Percentiles rank a stretch among this genome's conserved stretches.
Conservation (phyloP, 1,284 basidiomycete species). For the Cryptococcus sp. region DNA sequence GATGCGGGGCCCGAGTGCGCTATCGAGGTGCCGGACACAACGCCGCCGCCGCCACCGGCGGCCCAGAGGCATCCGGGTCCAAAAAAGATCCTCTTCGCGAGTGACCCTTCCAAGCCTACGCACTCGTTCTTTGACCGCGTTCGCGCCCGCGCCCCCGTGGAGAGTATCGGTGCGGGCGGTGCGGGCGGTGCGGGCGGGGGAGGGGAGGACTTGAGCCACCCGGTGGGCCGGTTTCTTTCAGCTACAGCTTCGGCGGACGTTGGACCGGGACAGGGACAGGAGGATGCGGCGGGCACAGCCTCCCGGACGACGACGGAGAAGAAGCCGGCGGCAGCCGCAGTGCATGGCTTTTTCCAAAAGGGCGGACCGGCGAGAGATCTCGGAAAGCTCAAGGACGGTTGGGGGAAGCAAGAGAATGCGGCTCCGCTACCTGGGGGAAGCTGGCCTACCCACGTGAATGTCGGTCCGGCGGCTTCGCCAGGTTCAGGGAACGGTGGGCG, state of each 20-base stretch:
- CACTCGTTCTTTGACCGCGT: conserved; percentile 36
- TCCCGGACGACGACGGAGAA: background rate
- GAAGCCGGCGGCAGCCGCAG: conserved; percentile 9
- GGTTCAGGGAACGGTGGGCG: background rate
- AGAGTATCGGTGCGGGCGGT: background rate
- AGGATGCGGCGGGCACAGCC: background rate
- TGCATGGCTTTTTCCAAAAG: conserved; percentile 35
- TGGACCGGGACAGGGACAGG: too few species aligned
- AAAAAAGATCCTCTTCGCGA: conserved; percentile 29
- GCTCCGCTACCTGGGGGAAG: conserved; percentile 29
- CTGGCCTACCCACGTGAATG: conserved; percentile 23
- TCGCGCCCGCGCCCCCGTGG: background rate
- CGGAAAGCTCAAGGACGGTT: conserved; percentile 32
- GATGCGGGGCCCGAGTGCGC: conserved; percentile 8
- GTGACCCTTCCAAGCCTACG: conserved; percentile 23
- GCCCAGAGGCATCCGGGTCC: background rate
- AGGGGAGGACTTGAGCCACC: too few species aligned
- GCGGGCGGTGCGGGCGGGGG: too few species aligned
- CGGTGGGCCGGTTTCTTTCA: too few species aligned
- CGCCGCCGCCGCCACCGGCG: conserved; percentile 3
- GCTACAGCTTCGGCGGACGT: too few species aligned
- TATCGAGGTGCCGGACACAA: conserved; percentile 17
- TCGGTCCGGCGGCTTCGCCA: background rate
- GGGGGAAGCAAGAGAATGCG: conserved; percentile 36
- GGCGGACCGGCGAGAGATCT: conserved; percentile 5